Percentiles rank a stretch among this genome's conserved stretches.
Evolutionary conservation across 148 eudicot genomes (phyloP).

Genomic region (Rheum nobile): DNA sequence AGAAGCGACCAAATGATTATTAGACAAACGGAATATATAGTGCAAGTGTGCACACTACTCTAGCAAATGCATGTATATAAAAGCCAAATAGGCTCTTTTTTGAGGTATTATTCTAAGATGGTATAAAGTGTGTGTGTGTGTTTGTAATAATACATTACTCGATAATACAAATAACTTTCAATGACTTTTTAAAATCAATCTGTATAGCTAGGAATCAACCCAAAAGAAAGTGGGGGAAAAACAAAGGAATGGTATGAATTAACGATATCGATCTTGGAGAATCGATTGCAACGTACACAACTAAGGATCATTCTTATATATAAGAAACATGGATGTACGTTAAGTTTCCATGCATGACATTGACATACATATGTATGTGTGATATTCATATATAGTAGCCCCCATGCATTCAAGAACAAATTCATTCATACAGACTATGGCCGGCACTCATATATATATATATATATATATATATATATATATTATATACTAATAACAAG

Average conservation of each 20-base stretch:
- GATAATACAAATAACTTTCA: not conserved
- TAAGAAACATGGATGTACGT: not conserved
- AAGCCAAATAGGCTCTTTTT: constrained; percentile 7
- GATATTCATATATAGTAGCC: not conserved
- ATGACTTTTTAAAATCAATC: too few species aligned
- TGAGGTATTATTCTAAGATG: not conserved
- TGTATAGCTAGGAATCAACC: too few species aligned
- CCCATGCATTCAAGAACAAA: not conserved
- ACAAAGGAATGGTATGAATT: not conserved
- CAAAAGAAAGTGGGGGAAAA: not conserved
- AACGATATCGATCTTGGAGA: not conserved
- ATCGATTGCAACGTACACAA: not conserved
- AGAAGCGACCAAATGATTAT: constrained; percentile 2
- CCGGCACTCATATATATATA: too few species aligned
- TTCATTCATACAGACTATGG: not conserved
- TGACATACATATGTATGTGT: not conserved
- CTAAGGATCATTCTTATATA: not conserved
- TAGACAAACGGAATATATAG: not conserved
- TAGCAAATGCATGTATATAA: not conserved
- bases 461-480: too few species aligned
- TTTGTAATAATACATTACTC: not conserved
- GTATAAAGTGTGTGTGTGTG: not conserved
- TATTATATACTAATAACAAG: not conserved
- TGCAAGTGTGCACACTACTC: not conserved
- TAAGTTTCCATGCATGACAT: not conserved